phyloP scores from a whole-genome alignment of 139 green algal genomes.

The Eudorina sp. region DNA sequence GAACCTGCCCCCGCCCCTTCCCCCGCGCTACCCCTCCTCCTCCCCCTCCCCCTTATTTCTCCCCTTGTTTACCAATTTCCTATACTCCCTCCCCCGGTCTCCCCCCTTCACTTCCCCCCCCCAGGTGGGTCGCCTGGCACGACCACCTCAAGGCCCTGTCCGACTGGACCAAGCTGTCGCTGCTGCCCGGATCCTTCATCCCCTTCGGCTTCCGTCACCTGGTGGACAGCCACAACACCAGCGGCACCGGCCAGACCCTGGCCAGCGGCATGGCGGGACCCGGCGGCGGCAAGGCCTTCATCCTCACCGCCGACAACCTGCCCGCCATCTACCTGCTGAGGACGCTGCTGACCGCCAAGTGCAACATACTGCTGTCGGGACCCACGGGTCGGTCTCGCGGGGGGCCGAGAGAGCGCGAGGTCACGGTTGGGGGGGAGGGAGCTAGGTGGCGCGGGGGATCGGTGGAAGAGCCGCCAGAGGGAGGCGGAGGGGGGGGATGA shows the following conservation, averaged over 20 bases:
- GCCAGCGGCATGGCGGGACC: too few relatives aligned
- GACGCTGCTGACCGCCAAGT: constrained; percentile 14
- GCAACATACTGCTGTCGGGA: constrained; percentile 49
- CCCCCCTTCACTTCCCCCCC: background rate
- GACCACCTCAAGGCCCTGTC: constrained; percentile 40
- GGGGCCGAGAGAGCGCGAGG: background rate
- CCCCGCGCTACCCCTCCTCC: background rate
- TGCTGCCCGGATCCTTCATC: constrained; percentile 49
- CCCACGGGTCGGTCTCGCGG: constrained; percentile 41
- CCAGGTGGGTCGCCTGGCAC: constrained; percentile 58
- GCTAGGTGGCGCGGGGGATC: background rate
- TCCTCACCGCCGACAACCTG: constrained; percentile 56
- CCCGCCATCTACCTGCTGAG: constrained; percentile 56
- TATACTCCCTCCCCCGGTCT: background rate
- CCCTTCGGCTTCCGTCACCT: constrained; percentile 52
- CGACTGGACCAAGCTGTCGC: constrained; percentile 29
- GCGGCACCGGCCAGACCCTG: too few relatives aligned
- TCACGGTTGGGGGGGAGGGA: background rate
- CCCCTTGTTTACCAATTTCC: background rate
- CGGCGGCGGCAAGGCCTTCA: constrained; percentile 25
- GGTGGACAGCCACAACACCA: constrained; percentile 5
- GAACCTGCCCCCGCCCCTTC: too few relatives aligned
- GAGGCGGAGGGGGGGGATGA: too few relatives aligned
- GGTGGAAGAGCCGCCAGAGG: too few relatives aligned
- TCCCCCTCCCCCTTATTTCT: background rate